These are phyloP conservation scores for Macrolepiota dolichaula DNA, from an alignment of 768 basidiomycete species.

Conservation along the genomic window DNA sequence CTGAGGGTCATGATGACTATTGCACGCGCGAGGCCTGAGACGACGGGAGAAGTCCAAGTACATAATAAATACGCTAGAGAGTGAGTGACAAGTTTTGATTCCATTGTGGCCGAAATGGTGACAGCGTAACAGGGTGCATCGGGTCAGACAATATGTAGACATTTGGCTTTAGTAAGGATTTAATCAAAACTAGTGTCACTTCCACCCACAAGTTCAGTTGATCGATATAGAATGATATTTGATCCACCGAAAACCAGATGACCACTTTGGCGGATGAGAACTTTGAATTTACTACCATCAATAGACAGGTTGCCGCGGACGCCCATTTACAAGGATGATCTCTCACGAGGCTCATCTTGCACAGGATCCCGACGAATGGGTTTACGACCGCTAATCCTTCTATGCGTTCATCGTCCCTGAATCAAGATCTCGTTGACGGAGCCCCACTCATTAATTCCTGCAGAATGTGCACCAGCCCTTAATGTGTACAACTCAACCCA, in stretches of 20 bases:
- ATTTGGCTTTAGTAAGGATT: background rate
- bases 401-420: background rate
- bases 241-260: background rate
- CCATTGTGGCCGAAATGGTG: background rate
- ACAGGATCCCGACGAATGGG: background rate
- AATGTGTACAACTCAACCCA: background rate
- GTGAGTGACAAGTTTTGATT: background rate
- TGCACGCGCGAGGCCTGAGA: background rate
- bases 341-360: background rate
- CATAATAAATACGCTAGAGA: no score
- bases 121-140: no score
- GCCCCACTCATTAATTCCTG: background rate
- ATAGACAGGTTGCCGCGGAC: background rate
- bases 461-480: background rate
- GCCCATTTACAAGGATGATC: background rate
- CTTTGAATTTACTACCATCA: background rate
- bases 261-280: background rate
- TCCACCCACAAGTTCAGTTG: background rate
- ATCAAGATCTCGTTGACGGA: background rate
- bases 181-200: background rate
- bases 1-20: background rate
- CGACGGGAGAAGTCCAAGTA: no score
- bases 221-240: background rate
- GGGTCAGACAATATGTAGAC: background rate
- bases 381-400: conserved; percentile 6